phyloP scores from a whole-genome alignment of 2,329 filamentous ascomycete genomes.

The Sporothrix phasma region DNA sequence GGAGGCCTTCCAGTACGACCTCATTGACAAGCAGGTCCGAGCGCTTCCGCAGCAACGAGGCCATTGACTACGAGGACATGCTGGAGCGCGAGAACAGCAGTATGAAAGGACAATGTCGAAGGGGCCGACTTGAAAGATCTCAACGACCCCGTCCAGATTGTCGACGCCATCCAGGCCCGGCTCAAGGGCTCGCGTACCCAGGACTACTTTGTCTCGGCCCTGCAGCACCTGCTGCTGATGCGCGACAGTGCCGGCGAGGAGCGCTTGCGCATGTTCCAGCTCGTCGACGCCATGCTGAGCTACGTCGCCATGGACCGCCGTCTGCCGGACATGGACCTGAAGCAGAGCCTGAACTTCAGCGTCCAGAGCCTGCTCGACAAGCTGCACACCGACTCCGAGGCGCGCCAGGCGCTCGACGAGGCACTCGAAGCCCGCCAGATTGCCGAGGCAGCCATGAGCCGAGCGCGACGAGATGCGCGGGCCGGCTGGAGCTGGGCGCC shows the following conservation, averaged over 20 bases:
- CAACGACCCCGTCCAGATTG: slow-evolving; percentile 85
- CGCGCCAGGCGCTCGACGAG: slow-evolving; percentile 84
- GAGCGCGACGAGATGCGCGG: slow-evolving; percentile 92
- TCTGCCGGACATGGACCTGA: slow-evolving; percentile 92
- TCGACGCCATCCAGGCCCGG: slow-evolving; percentile 81
- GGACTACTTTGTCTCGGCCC: slow-evolving; percentile 90
- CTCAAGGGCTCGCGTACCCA: slow-evolving; percentile 75
- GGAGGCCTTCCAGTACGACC: slow-evolving; percentile 96
- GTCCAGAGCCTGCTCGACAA: slow-evolving; percentile 93
- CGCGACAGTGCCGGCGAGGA: slow-evolving; percentile 88
- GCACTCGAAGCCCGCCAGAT: slow-evolving; percentile 83
- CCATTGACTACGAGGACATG: slow-evolving; percentile 96
- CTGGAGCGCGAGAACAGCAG: slow-evolving; percentile 84
- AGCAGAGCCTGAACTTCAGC: slow-evolving; percentile 94
- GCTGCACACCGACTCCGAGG: slow-evolving; percentile 91
- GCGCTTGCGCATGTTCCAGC: slow-evolving; percentile 86
- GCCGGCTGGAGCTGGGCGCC: slow-evolving; percentile 79
- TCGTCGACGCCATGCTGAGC: slow-evolving; percentile 97
- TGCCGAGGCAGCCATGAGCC: slow-evolving; percentile 87
- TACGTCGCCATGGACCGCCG: slow-evolving; percentile 98
- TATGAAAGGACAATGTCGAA: slow-evolving; percentile 77
- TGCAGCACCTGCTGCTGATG: slow-evolving; percentile 91
- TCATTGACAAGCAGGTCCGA: slow-evolving; percentile 98
- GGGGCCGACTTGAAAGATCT: slow-evolving; percentile 85
- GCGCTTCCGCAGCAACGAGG: slow-evolving; percentile 83